Evolutionary conservation across 495 filamentous ascomycete species (phyloP), one percentile per base, ranked within the genome.

Genomic region (Hypoxylon subgilvum): DNA sequence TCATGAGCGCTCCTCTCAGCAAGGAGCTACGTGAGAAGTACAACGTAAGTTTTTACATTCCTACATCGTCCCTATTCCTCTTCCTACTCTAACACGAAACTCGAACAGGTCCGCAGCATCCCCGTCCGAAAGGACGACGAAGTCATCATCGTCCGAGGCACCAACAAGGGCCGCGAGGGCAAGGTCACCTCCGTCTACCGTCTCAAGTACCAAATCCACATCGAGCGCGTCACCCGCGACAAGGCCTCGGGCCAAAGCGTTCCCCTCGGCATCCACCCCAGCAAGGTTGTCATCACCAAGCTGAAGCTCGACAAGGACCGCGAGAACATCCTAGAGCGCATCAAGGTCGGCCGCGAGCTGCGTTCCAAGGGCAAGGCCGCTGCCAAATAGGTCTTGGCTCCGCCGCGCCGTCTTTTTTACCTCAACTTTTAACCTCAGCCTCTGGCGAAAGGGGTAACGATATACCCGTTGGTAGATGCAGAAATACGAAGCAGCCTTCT

Each of bases 41-140:
- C 83, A 91, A 91, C 72, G 92, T 95, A 85, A 57, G 85, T 74
- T 50, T 48, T 22, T n/a, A 10, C 46, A 49, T 57, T 39, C 48
- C 18, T 16, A 4, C n/a, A 17, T 12, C 16, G 38, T 3, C 10
- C 19, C 1, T 3, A 7, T 2, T 27, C 23, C 6, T 46, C 13
- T 34, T 36, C 38, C 6, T 14, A 0, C 48, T 55, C 12, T 65
- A 62, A 66, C 49, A 14, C 17, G 18, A 27, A 25, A 2, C 12
- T 23, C 38, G 25, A 42, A 63, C 68, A 96, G 90, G 91, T 96
- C 76, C 92, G 92, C 79, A 88, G 88, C 69, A 96, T 98, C 72
- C 94, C 94, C 71, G 84, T 98, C 84, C 91, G 94, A 82, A 95
- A 95, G 79, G 93, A 96, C 76, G 94, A 99, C 79, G 91, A 96